A percentile compares a stretch with the other conserved stretches of the same genome.
Conservation (phyloP, 78 protist genomes). For the Protostelium mycophagum region DNA sequence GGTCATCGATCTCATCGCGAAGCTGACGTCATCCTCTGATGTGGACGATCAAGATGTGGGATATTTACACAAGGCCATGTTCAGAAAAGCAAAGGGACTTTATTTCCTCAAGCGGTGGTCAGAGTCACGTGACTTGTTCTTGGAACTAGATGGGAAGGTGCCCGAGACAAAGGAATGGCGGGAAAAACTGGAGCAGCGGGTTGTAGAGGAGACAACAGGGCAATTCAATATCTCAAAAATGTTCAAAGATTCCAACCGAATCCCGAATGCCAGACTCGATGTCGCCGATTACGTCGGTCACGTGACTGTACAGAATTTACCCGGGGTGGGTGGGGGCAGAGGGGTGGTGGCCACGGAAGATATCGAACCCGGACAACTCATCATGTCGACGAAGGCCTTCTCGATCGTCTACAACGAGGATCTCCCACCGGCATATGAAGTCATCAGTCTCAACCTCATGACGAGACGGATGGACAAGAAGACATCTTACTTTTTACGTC, state of each 20-base stretch:
- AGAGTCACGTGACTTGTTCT: not conserved
- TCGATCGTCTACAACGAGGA: not conserved
- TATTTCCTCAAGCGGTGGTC: not conserved
- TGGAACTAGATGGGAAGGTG: too few relatives aligned
- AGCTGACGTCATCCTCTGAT: not conserved
- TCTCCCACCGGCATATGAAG: too few relatives aligned
- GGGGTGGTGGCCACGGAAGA: not conserved
- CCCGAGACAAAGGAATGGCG: too few relatives aligned
- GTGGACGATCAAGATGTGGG: not conserved
- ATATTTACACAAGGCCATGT: not conserved
- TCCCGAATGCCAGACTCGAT: not conserved
- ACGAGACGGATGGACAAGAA: not conserved
- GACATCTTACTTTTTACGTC: not conserved
- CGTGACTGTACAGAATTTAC: not conserved
- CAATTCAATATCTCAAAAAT: not conserved
- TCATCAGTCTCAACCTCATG: not conserved
- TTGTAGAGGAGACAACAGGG: not conserved
- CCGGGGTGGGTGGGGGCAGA: not conserved
- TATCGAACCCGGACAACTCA: not conserved
- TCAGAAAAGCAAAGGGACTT: not conserved
- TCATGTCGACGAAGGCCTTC: not conserved
- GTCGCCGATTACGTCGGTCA: not conserved
- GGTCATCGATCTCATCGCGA: not conserved
- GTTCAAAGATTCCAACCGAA: not conserved
- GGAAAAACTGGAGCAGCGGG: not conserved